Base-by-base conservation (phyloP, 306 rosid genomes). In the Mimosa pudica region DNA sequence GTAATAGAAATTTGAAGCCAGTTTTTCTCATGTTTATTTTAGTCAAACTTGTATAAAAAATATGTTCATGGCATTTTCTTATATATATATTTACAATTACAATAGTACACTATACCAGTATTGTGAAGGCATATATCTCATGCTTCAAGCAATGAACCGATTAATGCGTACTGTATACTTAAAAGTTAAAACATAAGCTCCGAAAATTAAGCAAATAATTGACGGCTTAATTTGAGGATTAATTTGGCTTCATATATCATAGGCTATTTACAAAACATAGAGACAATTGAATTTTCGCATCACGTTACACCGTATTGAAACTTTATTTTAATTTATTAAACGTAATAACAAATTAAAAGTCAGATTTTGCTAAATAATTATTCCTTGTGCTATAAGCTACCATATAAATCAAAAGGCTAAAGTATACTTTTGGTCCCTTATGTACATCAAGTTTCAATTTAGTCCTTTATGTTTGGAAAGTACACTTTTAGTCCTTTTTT, bases 191-290 rank as follows among this genome's bases (percentile, higher is more conserved):
- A 20, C 74, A 47, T 5, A 24, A 48, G 75, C 75, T 46, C 60
- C 75, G 60, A 32, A 46, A 47, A 48, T 47, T 24, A 48, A 48
- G 75, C n/a, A 30, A 47, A 17, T 1, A 47, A 71, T 61, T 11
- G 8, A 12, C 32, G 60, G 13, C 75, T 6, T 71, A 48, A 71
- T 71, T 69, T 69, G 32, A 47, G 73, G 73, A 18, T 20, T 44
- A 45, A 69, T 61, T 61, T 61, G 67, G 38, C 75, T 0, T 32
- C 3, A 24, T 24, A 24, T 24, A 24, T 24, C 30, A 6, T 46
- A 16, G 24, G 24, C 14, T 71, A 35, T 70, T 70, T 24, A 5
- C 58, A 20, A 24, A 9, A 47, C 5, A 30, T 10, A 24, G 30
- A 24, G 30, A 61, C 30, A 47, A 71, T 18, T 17, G 24, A 0